Evolutionary conservation across 2,329 filamentous ascomycete genomes (phyloP).

Genomic region (Curvularia sp.): DNA sequence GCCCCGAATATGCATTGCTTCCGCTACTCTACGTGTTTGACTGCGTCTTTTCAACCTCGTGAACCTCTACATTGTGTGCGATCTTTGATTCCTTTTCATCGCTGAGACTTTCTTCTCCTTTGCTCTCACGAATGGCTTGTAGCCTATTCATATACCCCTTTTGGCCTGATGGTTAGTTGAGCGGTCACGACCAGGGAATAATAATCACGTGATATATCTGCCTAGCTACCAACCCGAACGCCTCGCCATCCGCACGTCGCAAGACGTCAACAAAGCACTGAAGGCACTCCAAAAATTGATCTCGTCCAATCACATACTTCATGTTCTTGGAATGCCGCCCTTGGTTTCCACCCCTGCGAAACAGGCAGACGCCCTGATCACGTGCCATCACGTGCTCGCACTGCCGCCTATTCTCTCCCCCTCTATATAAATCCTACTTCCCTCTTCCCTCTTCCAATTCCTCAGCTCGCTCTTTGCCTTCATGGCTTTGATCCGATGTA

Average conservation of each 20-base stretch:
- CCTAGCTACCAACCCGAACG: background rate
- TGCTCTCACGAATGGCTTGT: too few species aligned
- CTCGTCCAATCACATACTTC: too few species aligned
- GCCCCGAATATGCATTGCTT: too few species aligned
- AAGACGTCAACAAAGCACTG: background rate
- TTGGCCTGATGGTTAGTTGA: background rate
- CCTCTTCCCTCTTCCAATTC: background rate
- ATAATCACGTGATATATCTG: background rate
- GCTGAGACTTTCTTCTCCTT: background rate
- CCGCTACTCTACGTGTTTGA: background rate
- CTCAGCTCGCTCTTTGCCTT: slow-evolving; percentile 14
- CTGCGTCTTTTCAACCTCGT: slow-evolving; percentile 2
- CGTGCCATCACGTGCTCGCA: background rate
- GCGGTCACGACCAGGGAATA: too few species aligned
- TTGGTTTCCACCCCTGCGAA: background rate
- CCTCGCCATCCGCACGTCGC: background rate
- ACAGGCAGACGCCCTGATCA: background rate
- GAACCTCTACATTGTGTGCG: background rate
- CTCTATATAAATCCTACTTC: slow-evolving; percentile 5
- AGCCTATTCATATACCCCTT: too few species aligned
- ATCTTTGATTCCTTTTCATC: background rate
- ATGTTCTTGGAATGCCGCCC: too few species aligned
- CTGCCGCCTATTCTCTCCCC: background rate
- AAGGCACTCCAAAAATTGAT: background rate
- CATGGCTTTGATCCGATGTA: slow-evolving; percentile 14